Evolutionary conservation across 495 filamentous ascomycete species (phyloP).

Genomic region (Pseudoneurospora amorphoporcata): DNA sequence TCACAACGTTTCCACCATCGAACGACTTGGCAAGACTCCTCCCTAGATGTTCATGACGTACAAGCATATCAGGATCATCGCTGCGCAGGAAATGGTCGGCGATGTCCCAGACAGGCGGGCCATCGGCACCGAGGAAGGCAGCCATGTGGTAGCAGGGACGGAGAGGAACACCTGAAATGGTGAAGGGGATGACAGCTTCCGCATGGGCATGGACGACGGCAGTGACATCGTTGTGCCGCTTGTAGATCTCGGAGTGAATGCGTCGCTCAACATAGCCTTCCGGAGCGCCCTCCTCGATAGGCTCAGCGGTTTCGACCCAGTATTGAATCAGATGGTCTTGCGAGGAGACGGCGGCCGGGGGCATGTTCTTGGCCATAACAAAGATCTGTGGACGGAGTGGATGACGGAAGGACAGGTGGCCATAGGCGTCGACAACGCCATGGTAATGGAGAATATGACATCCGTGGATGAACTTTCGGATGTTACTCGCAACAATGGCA

Average conservation of each 20-base stretch:
- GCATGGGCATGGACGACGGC: conserved; percentile 40
- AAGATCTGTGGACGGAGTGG: conserved; percentile 28
- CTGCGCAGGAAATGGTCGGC: conserved; percentile 11
- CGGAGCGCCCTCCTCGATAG: conserved; percentile 22
- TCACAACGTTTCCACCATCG: conserved; percentile 22
- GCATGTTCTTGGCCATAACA: conserved; percentile 35
- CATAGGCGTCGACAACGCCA: conserved; percentile 41
- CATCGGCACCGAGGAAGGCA: conserved; percentile 28
- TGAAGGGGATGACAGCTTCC: conserved; percentile 36
- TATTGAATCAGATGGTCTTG: conserved; percentile 36
- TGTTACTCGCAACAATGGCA: not conserved
- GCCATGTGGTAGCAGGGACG: conserved; percentile 36
- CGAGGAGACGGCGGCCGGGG: conserved; percentile 35
- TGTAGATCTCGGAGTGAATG: conserved; percentile 44
- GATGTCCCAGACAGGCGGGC: conserved; percentile 28
- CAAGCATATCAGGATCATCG: conserved; percentile 31
- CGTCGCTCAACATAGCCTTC: conserved; percentile 34
- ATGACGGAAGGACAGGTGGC: conserved; percentile 42
- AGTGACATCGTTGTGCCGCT: conserved; percentile 29
- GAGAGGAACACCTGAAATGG: conserved; percentile 30
- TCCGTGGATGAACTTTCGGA: conserved; percentile 14
- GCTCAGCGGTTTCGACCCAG: conserved; percentile 26
- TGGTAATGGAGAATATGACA: conserved; percentile 27
- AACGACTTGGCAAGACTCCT: conserved; percentile 16
- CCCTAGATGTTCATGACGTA: conserved; percentile 27